phyloP scores from a whole-genome alignment of 2,329 filamentous ascomycete species.

The Balansia obtecta region DNA sequence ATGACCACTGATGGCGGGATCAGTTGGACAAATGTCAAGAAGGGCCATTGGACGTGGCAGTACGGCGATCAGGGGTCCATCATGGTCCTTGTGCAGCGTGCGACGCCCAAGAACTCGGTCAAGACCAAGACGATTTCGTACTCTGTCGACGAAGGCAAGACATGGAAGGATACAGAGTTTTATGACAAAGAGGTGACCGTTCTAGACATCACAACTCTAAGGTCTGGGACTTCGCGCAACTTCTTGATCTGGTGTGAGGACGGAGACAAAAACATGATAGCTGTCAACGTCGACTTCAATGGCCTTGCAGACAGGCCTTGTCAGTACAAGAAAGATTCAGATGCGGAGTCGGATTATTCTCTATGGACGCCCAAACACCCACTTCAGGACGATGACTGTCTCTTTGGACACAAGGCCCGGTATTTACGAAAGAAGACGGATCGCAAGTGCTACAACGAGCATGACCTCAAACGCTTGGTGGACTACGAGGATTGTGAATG shows the following conservation, averaged over 20 bases:
- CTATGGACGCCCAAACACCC: conserved; percentile 85
- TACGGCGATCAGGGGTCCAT: conserved; percentile 93
- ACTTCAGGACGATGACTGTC: conserved; percentile 61
- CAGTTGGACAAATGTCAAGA: conserved; percentile 73
- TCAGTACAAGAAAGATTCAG: conserved; percentile 45
- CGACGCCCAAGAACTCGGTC: conserved; percentile 52
- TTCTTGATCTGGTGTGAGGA: conserved; percentile 77
- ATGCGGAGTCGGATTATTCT: conserved; percentile 56
- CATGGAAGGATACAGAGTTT: conserved; percentile 69
- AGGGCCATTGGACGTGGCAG: conserved; percentile 85
- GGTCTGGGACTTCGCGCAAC: conserved; percentile 79
- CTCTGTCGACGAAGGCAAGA: conserved; percentile 67
- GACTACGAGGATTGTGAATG: conserved; percentile 71
- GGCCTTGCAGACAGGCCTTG: conserved; percentile 66
- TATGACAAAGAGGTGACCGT: conserved; percentile 58
- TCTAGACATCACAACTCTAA: conserved; percentile 73
- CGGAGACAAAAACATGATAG: conserved; percentile 45
- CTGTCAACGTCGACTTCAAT: conserved; percentile 81
- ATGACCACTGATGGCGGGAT: conserved; percentile 87
- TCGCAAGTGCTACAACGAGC: conserved; percentile 69
- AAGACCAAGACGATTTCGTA: conserved; percentile 61
- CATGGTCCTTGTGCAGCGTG: conserved; percentile 71
- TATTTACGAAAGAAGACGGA: conserved; percentile 86
- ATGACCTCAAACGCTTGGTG: conserved; percentile 58
- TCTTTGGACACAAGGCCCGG: conserved; percentile 82